These are phyloP conservation scores for Torrubiella hemipterigena DNA, from an alignment of 2,329 filamentous ascomycete genomes.

Conservation along the genomic window DNA sequence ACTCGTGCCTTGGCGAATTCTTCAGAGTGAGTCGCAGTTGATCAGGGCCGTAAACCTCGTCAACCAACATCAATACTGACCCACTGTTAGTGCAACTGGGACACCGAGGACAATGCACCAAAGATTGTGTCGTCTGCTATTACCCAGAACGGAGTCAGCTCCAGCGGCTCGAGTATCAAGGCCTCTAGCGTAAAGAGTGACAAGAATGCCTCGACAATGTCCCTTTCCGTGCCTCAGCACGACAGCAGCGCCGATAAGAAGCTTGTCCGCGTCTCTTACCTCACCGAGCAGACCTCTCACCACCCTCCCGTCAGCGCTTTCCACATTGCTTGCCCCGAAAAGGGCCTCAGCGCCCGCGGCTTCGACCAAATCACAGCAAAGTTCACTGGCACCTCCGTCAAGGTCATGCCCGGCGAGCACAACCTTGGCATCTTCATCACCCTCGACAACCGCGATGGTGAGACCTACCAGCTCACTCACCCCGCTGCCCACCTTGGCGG, in stretches of 20 bases:
- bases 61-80: background rate
- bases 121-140: slow-evolving; percentile 42
- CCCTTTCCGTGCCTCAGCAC: slow-evolving; percentile 38
- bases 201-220: slow-evolving; percentile 34
- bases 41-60: background rate
- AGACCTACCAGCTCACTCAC: slow-evolving; percentile 91
- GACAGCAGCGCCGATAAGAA: slow-evolving; percentile 31
- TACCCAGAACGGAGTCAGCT: slow-evolving; percentile 14
- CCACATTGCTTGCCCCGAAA: slow-evolving; percentile 83
- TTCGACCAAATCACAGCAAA: slow-evolving; percentile 97
- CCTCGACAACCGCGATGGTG: slow-evolving; percentile 64
- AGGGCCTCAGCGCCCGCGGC: slow-evolving; percentile 74
- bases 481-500: slow-evolving; percentile 83
- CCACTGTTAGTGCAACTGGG: slow-evolving; percentile 71
- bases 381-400: slow-evolving; percentile 91
- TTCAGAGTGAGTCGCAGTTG: slow-evolving; percentile 58
- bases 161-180: slow-evolving; percentile 22
- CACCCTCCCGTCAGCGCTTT: slow-evolving; percentile 96
- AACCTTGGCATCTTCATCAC: slow-evolving; percentile 95
- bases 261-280: slow-evolving; percentile 72
- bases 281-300: slow-evolving; percentile 96
- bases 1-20: slow-evolving; percentile 93
- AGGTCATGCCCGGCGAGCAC: slow-evolving; percentile 81
- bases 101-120: slow-evolving; percentile 69
- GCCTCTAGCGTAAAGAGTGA: slow-evolving; percentile 35